Evolutionary conservation across 2,329 filamentous ascomycete genomes (phyloP).

Genomic region (Exutisphaerella laricina): DNA sequence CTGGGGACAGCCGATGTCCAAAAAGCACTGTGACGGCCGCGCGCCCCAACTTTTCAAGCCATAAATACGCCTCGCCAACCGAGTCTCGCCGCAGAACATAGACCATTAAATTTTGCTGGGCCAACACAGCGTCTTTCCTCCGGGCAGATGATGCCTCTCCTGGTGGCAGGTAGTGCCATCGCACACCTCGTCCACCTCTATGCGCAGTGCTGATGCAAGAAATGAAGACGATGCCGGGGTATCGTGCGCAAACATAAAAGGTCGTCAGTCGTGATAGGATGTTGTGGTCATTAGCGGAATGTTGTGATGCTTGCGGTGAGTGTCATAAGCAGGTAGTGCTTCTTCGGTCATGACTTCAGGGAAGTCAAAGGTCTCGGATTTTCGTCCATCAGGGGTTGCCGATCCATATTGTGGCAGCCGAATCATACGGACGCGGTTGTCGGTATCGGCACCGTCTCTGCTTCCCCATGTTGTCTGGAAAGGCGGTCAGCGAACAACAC

Average conservation of each 20-base stretch:
- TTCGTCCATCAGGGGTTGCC: conserved; percentile 26
- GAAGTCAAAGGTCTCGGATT: conserved; percentile 31
- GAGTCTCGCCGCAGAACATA: conserved; percentile 6
- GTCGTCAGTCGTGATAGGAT: conserved; percentile 27
- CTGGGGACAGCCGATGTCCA: conserved; percentile 5
- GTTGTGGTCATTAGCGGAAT: conserved; percentile 13
- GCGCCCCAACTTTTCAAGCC: conserved; percentile 14
- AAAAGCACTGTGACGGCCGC: conserved; percentile 9
- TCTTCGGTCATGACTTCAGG: conserved; percentile 17
- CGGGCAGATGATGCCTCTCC: conserved; percentile 20
- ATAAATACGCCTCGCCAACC: conserved; percentile 7
- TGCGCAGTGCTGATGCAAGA: conserved; percentile 26
- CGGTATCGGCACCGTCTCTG: conserved; percentile 81
- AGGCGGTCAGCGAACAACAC: conserved; percentile 21
- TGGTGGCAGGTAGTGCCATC: conserved; percentile 12
- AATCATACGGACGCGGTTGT: conserved; percentile 66
- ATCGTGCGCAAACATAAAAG: conserved; percentile 24
- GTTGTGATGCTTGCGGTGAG: conserved; percentile 18
- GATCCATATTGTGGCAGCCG: conserved; percentile 33
- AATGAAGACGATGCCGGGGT: conserved; percentile 28
- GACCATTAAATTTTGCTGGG: conserved; percentile 17
- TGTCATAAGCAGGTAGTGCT: conserved; percentile 30
- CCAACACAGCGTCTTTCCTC: conserved; percentile 14
- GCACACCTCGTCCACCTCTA: conserved; percentile 28
- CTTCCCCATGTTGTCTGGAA: conserved; percentile 89